These are phyloP conservation scores for Curvularia hawaiiensis DNA, from an alignment of 2,329 filamentous ascomycete genomes.

Conservation along the genomic window DNA sequence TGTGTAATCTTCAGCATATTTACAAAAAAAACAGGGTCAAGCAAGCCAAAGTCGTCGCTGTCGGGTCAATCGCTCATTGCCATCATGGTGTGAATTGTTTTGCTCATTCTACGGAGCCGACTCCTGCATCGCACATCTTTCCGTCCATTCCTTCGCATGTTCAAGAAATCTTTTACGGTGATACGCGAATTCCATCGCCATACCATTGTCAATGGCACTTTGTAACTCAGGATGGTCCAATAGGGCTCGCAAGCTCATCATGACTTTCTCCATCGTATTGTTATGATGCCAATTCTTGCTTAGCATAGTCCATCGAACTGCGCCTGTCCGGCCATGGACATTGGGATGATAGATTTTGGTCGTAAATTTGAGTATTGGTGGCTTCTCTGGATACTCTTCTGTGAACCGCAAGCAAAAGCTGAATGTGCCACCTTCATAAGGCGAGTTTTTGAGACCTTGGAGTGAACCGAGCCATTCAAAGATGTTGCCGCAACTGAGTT, in stretches of 20 bases:
- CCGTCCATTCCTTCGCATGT: conserved; percentile 6
- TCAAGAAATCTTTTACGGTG: background rate
- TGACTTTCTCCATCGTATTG: conserved; percentile 1
- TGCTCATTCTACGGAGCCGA: background rate
- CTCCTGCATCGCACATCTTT: conserved; percentile 1
- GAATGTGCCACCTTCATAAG: conserved; percentile 7
- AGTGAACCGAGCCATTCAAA: conserved; percentile 6
- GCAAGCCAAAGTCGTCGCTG: background rate
- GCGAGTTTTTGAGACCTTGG: background rate
- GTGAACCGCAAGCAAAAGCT: conserved; percentile 8
- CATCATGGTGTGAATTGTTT: background rate
- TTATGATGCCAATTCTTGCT: conserved; percentile 4
- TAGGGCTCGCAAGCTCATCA: conserved; percentile 5
- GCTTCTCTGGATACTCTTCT: conserved; percentile 3
- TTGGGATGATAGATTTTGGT: conserved; percentile 12
- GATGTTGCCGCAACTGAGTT: conserved; percentile 3
- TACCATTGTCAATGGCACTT: background rate
- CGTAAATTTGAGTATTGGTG: conserved; percentile 5
- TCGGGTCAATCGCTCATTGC: background rate
- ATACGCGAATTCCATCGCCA: conserved; percentile 9
- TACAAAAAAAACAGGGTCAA: too few relatives aligned
- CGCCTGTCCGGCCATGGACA: background rate
- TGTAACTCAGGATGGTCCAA: conserved; percentile 8
- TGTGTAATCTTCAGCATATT: too few relatives aligned
- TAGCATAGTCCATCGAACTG: conserved; percentile 4